A percentile compares a stretch with the other conserved stretches of the same genome.
phyloP scores from a whole-genome alignment of 495 filamentous ascomycete genomes.

The Penicillium parvum region DNA sequence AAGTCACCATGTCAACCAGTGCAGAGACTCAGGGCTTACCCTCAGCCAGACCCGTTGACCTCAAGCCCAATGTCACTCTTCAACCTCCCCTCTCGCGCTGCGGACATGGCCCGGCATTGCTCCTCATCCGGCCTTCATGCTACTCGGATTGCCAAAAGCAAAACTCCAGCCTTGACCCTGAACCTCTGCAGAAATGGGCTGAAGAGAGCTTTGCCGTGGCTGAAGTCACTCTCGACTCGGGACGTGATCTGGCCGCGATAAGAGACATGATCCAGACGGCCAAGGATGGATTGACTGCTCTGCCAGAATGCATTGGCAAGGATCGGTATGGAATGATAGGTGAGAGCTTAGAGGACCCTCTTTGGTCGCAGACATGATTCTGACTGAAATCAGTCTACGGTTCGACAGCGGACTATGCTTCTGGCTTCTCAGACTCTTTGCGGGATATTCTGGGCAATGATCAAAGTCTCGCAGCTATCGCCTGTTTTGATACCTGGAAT shows the following conservation, averaged over 20 bases:
- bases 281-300: slow-evolving; percentile 9
- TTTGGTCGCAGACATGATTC: background rate
- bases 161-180: slow-evolving; percentile 28
- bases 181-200: slow-evolving; percentile 36
- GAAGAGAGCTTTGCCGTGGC: slow-evolving; percentile 37
- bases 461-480: slow-evolving; percentile 6
- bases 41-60: background rate
- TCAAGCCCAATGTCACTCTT: background rate
- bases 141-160: slow-evolving; percentile 18
- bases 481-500: slow-evolving; percentile 20
- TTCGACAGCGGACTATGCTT: slow-evolving; percentile 19
- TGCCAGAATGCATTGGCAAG: slow-evolving; percentile 17
- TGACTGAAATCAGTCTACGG: slow-evolving; percentile 22
- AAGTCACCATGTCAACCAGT: background rate
- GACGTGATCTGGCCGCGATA: background rate
- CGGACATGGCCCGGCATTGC: slow-evolving; percentile 51
- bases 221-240: slow-evolving; percentile 21
- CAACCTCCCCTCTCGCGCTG: slow-evolving; percentile 49
- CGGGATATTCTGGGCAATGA: background rate
- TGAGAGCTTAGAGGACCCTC: background rate
- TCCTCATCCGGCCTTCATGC: slow-evolving; percentile 35
- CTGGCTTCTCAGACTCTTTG: slow-evolving; percentile 17
- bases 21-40: background rate
- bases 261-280: slow-evolving; percentile 2
- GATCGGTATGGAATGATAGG: slow-evolving; percentile 19